Evolutionary conservation across 306 rosid genomes (phyloP).

Genomic region (Begonia peltatifolia): DNA sequence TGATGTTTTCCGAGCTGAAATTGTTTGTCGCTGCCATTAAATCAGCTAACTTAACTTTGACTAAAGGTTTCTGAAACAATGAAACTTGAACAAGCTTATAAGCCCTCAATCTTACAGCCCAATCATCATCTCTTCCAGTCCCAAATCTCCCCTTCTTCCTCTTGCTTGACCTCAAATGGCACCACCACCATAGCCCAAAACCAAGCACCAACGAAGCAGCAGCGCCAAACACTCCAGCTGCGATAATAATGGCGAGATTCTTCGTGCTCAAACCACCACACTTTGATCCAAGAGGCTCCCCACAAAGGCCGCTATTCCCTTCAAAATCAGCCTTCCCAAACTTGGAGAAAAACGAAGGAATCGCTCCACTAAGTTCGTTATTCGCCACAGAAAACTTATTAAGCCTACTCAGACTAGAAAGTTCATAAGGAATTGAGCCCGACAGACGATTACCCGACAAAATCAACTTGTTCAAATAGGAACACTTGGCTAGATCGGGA

Average conservation of each 20-base stretch:
- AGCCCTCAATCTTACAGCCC: conserved; percentile 29
- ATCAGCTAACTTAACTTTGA: conserved; percentile 67
- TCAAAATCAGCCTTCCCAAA: conserved; percentile 23
- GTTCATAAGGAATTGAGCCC: conserved; percentile 42
- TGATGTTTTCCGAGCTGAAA: conserved; percentile 37
- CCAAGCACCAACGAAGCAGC: no score
- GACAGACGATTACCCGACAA: conserved; percentile 34
- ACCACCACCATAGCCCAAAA: no score
- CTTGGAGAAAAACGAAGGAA: conserved; percentile 22
- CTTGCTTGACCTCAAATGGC: no score
- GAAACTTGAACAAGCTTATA: conserved; percentile 63
- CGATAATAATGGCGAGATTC: conserved; percentile 61
- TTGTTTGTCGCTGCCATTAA: conserved; percentile 67
- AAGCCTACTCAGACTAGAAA: conserved; percentile 35
- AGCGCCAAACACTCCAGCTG: conserved; percentile 66
- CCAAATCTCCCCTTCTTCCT: no score
- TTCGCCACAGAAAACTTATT: conserved; percentile 39
- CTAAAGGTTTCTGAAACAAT: conserved; percentile 73
- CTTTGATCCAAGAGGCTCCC: conserved; percentile 53
- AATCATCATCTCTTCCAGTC: no score
- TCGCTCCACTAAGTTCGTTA: conserved; percentile 37
- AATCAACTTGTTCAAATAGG: conserved; percentile 32
- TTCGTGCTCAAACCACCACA: conserved; percentile 68
- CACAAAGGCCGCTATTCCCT: conserved; percentile 17
- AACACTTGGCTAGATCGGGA: conserved; percentile 25